Base-by-base conservation (phyloP, 2,329 filamentous ascomycete genomes). In the Aspergillus neotritici region DNA sequence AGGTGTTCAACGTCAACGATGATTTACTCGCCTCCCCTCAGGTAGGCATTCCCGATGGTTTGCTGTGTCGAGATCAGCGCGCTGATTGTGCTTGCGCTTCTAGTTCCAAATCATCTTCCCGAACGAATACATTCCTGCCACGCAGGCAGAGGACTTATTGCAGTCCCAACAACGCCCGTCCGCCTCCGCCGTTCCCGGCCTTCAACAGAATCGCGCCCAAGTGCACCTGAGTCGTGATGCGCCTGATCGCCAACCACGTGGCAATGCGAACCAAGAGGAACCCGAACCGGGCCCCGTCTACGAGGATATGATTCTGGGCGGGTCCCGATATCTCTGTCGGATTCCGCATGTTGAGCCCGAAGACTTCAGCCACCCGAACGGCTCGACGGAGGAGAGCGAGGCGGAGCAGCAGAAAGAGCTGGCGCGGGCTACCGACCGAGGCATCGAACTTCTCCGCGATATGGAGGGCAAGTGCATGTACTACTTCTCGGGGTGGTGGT, bases 401-500 rank as follows among this genome's bases (percentile, higher is more conserved):
- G 82, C 80, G 1, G 86, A 93, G 50, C 83, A 93, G 63, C 84
- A 86, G 48, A 84, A 83, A 50, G 89, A 95, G 65, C 76, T 94
- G 8, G 79, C 77, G 32, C 81, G 86, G 17, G 90, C 89, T 1
- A 86, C 84, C 1, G 77, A 80, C 28, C 82, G 82, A 37, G 90
- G 90, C 5, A 86, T 87, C 77, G 85, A 93, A 58, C 75, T 96
- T 15, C 72, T 96, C 39, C 78, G 79, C 51, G 81, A 83, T 17
- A 83, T 96, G 66, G 79, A 90, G 41, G 85, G 83, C 3, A 77
- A 78, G 39, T 96, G 90, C 65, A 78, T 96, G 50, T 94, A 91
- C 70, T 86, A 81, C 63, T 70, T 89, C 52, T 86, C 82, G 1
- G 90, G 90, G 0, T 96, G 90, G 90, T 96, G 90, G 90, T 93